Conservation (phyloP, 1,139 yeast genomes). For the Protomyces inouyei region DNA sequence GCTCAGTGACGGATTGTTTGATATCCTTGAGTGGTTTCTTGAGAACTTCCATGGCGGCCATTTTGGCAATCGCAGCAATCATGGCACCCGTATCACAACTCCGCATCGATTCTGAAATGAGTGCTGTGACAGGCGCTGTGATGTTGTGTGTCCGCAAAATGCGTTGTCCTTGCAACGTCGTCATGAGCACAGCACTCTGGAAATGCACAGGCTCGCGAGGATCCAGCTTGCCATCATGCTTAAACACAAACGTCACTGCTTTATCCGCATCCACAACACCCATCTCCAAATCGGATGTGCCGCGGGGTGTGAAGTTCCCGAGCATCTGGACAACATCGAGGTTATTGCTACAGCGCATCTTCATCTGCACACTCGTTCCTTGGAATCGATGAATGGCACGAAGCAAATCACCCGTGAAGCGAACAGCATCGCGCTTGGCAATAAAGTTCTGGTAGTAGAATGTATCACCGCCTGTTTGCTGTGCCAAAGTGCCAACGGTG, state of each 20-base stretch:
- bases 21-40: slow-evolving; percentile 54
- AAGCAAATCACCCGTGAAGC: slow-evolving; percentile 57
- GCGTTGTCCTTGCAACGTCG: slow-evolving; percentile 68
- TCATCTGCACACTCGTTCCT: slow-evolving; percentile 80
- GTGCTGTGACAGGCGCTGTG: slow-evolving; percentile 74
- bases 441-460: slow-evolving; percentile 64
- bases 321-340: slow-evolving; percentile 75
- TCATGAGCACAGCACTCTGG: slow-evolving; percentile 84
- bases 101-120: slow-evolving; percentile 67
- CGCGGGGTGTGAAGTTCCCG: slow-evolving; percentile 48
- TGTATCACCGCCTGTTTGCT: slow-evolving; percentile 67
- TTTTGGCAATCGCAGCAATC: slow-evolving; percentile 66
- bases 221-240: slow-evolving; percentile 71
- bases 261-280: slow-evolving; percentile 65
- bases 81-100: slow-evolving; percentile 83
- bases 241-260: slow-evolving; percentile 64
- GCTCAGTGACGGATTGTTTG: slow-evolving; percentile 58
- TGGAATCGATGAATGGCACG: slow-evolving; percentile 39
- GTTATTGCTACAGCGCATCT: slow-evolving; percentile 84
- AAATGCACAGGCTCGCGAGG: slow-evolving; percentile 76
- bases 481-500: slow-evolving; percentile 62
- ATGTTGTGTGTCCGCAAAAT: slow-evolving; percentile 80
- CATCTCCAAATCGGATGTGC: slow-evolving; percentile 58
- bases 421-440: slow-evolving; percentile 64
- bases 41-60: slow-evolving; percentile 59